Evolutionary conservation across 345 rosid genomes (phyloP), one percentile per base, ranked within the genome.

Genomic region (Conringia planisiliqua): DNA sequence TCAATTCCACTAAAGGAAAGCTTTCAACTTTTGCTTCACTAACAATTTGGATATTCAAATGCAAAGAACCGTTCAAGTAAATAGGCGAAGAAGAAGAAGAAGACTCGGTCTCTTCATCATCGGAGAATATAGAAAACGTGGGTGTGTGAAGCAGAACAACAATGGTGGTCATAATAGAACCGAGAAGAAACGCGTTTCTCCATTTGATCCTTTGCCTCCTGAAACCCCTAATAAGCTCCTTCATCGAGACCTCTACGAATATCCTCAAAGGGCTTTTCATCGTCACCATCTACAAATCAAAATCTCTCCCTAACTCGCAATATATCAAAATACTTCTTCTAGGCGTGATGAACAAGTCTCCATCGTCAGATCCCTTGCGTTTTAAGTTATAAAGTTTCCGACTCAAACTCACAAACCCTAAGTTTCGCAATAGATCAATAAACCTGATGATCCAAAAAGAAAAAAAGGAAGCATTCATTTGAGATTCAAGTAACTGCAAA

Each of bases 101-200:
- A 63, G 61, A 56, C 36, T 48, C 64, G 10, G 72, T 58, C 40
- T 52, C 59, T 27, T 77, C 43, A 4, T 70, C 79, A 43, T 72
- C 79, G 18, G 82, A 69, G 69, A 76, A 62, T 32, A 80, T 72
- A 3, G 75, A 36, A 65, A 81, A 72, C n/a, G 79, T 54, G 12
- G 78, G 72, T 32, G 81, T 74, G 38, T 86, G 94, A 80, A 88
- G 80, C 36, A 86, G 66, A 75, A 87, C 24, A 22, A 84, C 88
- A 52, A 79, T 70, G 10, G 87, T 59, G 51, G 94, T 83, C 74
- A 82, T 39, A 12, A 85, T 1, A 39, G 77, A 82, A 72, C 90
- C 90, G 7, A 77, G 72, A 44, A 83, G 74, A 62, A 91, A 69
- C 52, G 82, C 70, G 36, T 84, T 86, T 82, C 88, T 88, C 90